Percentiles rank a stretch among this genome's conserved stretches.
These are phyloP conservation scores for Aspergillus ochraceoroseus DNA, from an alignment of 2,329 filamentous ascomycete species.

Conservation along the genomic window DNA sequence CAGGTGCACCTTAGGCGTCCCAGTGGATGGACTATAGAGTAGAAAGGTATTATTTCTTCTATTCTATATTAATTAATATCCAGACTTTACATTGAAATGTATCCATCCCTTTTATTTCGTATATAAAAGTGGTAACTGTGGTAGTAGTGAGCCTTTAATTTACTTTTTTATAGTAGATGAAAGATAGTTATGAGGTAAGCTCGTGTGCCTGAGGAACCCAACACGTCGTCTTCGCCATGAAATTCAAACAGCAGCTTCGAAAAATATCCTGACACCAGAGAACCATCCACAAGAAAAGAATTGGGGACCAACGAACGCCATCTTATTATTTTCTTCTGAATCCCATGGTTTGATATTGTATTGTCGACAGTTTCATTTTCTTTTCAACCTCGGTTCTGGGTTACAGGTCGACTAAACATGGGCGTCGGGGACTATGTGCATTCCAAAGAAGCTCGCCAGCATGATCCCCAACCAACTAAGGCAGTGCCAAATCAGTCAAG, in stretches of 20 bases:
- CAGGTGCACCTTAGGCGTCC: too few relatives aligned
- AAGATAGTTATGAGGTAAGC: conserved; percentile 15
- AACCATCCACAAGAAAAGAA: not conserved
- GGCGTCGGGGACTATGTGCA: conserved; percentile 43
- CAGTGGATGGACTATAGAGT: too few relatives aligned
- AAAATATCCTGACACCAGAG: not conserved
- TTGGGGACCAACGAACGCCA: not conserved
- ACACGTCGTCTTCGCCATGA: conserved; percentile 13
- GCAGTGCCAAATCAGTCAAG: conserved; percentile 27
- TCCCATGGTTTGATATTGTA: not conserved
- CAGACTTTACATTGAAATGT: too few relatives aligned
- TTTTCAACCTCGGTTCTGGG: conserved; percentile 2
- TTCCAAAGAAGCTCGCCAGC: conserved; percentile 34
- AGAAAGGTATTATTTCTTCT: too few relatives aligned
- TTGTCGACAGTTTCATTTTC: not conserved
- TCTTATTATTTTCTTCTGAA: not conserved
- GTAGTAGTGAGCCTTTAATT: too few relatives aligned
- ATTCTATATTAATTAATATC: too few relatives aligned
- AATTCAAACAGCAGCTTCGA: conserved; percentile 9
- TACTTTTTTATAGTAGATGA: too few relatives aligned
- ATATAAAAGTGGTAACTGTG: too few relatives aligned
- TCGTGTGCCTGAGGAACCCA: conserved; percentile 23
- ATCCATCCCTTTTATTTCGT: too few relatives aligned
- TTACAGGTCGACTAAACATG: conserved; percentile 27
- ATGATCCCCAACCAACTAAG: conserved; percentile 24